phyloP scores from a whole-genome alignment of 345 rosid species.

The Mercurialis annua region DNA sequence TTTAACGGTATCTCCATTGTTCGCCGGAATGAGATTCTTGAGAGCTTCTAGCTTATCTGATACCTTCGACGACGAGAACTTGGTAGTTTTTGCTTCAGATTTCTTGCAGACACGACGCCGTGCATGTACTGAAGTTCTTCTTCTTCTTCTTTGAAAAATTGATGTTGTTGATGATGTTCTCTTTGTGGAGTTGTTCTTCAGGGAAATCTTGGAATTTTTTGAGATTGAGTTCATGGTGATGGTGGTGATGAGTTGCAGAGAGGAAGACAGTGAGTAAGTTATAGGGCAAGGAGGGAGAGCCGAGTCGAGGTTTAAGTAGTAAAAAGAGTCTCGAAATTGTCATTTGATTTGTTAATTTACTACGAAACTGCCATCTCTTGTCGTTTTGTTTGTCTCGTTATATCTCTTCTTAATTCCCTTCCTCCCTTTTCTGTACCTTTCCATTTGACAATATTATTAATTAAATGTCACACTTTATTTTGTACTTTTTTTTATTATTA shows the following conservation, averaged over 20 bases:
- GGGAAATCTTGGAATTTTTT: constrained; percentile 30
- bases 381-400: constrained; percentile 7
- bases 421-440: not conserved
- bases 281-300: not conserved
- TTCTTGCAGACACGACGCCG: constrained; percentile 10
- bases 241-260: not conserved
- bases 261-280: not conserved
- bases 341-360: constrained; percentile 20
- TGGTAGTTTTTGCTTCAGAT: constrained; percentile 10
- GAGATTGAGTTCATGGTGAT: constrained; percentile 22
- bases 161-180: not conserved
- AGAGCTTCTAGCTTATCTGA: constrained; percentile 69
- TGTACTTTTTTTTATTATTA: too few relatives aligned
- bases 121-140: constrained; percentile 3
- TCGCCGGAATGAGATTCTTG: constrained; percentile 58
- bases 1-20: constrained; percentile 23
- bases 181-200: not conserved
- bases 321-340: constrained; percentile 19
- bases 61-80: constrained; percentile 23
- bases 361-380: constrained; percentile 38
- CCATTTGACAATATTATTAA: too few relatives aligned
- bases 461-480: too few relatives aligned
- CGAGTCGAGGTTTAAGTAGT: constrained; percentile 44
- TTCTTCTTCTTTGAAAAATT: not conserved
- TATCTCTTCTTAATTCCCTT: not conserved